These are phyloP conservation scores for Beauveria varroae DNA, from an alignment of 2,329 filamentous ascomycete species.

Conservation along the genomic window DNA sequence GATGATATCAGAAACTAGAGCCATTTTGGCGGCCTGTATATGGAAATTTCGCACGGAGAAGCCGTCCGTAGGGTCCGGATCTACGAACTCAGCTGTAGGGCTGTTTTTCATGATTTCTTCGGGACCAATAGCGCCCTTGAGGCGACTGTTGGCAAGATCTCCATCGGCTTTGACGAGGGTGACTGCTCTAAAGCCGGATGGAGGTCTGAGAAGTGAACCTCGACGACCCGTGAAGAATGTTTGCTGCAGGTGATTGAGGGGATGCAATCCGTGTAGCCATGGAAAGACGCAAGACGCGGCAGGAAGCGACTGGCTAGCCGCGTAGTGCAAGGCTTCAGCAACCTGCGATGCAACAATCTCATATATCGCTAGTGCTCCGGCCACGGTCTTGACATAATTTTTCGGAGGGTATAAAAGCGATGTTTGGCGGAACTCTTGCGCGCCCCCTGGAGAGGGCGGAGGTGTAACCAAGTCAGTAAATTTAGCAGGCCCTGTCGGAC, in stretches of 20 bases:
- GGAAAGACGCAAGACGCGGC: slow-evolving; percentile 84
- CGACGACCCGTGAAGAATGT: slow-evolving; percentile 80
- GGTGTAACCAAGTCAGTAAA: slow-evolving; percentile 50
- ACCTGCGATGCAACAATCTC: slow-evolving; percentile 63
- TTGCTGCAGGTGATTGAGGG: slow-evolving; percentile 80
- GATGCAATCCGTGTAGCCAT: slow-evolving; percentile 90
- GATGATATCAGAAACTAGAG: slow-evolving; percentile 83
- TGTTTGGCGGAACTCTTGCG: slow-evolving; percentile 45
- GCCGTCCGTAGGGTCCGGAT: slow-evolving; percentile 78
- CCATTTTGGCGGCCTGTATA: slow-evolving; percentile 84
- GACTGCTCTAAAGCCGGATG: slow-evolving; percentile 67
- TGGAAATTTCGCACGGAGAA: slow-evolving; percentile 97
- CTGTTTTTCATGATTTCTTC: slow-evolving; percentile 63
- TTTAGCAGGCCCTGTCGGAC: slow-evolving; percentile 66
- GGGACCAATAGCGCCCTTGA: slow-evolving; percentile 82
- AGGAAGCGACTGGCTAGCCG: slow-evolving; percentile 73
- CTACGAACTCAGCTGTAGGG: slow-evolving; percentile 57
- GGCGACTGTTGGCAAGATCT: slow-evolving; percentile 61
- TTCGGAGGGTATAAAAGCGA: slow-evolving; percentile 73
- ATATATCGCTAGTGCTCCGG: slow-evolving; percentile 57
- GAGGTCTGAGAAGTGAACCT: slow-evolving; percentile 60
- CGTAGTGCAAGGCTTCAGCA: slow-evolving; percentile 65
- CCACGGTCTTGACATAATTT: slow-evolving; percentile 44
- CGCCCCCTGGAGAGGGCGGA: slow-evolving; percentile 56
- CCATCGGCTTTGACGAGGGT: slow-evolving; percentile 86